Percentiles rank a stretch among this genome's conserved stretches.
Evolutionary conservation across 78 protist species (phyloP).

Genomic region (Capsaspora owczarzaki): DNA sequence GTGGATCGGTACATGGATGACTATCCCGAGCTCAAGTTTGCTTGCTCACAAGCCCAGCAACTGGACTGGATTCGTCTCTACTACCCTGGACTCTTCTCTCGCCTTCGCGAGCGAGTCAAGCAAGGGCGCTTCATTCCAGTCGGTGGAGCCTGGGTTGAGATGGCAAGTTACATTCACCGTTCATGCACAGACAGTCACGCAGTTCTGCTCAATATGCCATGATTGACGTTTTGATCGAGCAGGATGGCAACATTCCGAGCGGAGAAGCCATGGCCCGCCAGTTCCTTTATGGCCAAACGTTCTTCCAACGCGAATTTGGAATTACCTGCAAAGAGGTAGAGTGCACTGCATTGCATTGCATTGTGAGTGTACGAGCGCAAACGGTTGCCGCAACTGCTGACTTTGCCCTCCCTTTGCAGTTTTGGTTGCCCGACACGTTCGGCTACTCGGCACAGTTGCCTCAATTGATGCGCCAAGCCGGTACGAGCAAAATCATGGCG

Average conservation of each 20-base stretch:
- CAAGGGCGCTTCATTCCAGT: constrained; percentile 46
- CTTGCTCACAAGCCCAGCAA: constrained; percentile 52
- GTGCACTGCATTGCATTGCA: not conserved
- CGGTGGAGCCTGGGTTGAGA: constrained; percentile 76
- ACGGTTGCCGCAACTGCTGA: too few relatives aligned
- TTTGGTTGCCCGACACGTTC: constrained; percentile 77
- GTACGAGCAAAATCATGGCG: not conserved
- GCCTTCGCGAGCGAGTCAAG: constrained; percentile 20
- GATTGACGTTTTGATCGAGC: not conserved
- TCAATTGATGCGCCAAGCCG: constrained; percentile 49
- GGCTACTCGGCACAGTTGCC: constrained; percentile 67
- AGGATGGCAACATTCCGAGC: constrained; percentile 67
- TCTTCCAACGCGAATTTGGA: constrained; percentile 56
- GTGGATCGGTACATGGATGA: constrained; percentile 45
- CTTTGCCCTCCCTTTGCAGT: not conserved
- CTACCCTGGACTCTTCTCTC: constrained; percentile 54
- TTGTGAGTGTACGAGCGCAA: too few relatives aligned
- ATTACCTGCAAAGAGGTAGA: constrained; percentile 2
- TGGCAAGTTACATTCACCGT: constrained; percentile 11
- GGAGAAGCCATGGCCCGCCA: constrained; percentile 76
- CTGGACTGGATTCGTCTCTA: constrained; percentile 27
- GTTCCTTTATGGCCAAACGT: constrained; percentile 61
- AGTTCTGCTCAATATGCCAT: not conserved
- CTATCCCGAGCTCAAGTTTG: constrained; percentile 42
- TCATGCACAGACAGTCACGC: not conserved